Base-by-base conservation (phyloP, 768 basidiomycete species). In the Tulasnella sp. region DNA sequence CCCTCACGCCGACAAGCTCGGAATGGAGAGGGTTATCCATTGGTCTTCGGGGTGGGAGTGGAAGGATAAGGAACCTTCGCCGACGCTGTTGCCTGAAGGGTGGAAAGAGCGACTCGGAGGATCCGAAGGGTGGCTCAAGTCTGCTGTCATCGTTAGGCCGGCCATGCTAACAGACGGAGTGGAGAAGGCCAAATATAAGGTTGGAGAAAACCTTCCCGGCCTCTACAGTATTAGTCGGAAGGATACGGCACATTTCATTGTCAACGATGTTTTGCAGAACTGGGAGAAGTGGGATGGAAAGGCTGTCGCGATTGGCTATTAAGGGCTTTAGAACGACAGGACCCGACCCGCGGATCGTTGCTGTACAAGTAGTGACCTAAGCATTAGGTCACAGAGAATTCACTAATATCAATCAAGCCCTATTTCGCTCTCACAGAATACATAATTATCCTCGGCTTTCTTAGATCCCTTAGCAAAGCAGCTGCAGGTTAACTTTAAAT, bases 1-100 rank as follows among this genome's bases (percentile, higher is more conserved):
- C 1, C 89, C 91, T 8, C 91, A 91, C 82, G 85, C 82, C 40
- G 52, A 52, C n/a, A 52, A 52, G 52, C 52, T 52, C 52, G 52
- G 52, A 6, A 52, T 92, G 93, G 84, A 52, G 52, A 52, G 12
- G n/a, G 52, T 10, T 21, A n/a, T 52, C 6, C 24, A 52, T 21
- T 52, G 52, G 52, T 73, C 71, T 16, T 27, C 71, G 19, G 71
- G 71, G 7, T 73, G 71, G 71, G 40, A 73, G 27, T 73, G 71
- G 27, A 72, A 27, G 14, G 71, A 72, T 36, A 48, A 48, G 7
- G 71, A 72, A 3, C 71, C 71, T 19, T 19, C 16, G 0, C 34
- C 71, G 7, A 38, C 71, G 27, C 21, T 73, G 6, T n/a, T 73
- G 36, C 24, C 71, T 73, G 38, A 38, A 38, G 71, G 71, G 7